Percentiles rank a stretch among this genome's conserved stretches.
Conservation (phyloP, 1,139 yeast species). For the Pichia norvegensis region DNA sequence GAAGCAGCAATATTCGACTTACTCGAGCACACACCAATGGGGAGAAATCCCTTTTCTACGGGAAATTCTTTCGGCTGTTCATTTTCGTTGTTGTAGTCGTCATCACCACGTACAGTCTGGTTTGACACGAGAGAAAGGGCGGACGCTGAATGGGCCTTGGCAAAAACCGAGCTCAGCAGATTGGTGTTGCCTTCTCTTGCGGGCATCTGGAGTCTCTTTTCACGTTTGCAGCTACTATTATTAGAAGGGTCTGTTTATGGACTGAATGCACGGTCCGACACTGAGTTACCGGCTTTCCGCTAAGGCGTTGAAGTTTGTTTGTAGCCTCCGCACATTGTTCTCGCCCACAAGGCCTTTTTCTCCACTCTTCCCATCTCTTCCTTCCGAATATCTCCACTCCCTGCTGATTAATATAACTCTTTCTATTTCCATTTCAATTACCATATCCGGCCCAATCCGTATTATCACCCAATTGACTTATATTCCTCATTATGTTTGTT, state of each 20-base stretch:
- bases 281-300: no score
- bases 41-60: background rate
- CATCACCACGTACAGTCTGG: background rate
- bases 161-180: background rate
- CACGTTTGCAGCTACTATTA: background rate
- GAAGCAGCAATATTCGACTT: background rate
- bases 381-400: no score
- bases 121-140: background rate
- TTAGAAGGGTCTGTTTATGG: background rate
- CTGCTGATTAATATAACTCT: no score
- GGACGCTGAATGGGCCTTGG: background rate
- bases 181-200: background rate
- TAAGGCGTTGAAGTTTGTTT: no score
- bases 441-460: background rate
- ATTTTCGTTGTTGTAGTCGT: background rate
- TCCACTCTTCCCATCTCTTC: no score
- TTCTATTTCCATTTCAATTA: no score
- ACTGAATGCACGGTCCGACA: no score
- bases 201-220: background rate
- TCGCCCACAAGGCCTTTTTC: no score
- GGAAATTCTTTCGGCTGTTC: background rate
- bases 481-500: slow-evolving; percentile 4
- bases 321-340: no score
- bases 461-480: background rate
- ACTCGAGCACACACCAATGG: background rate